Evolutionary conservation across 305 asterid species (phyloP).

Genomic region (Salvia sclarea): DNA sequence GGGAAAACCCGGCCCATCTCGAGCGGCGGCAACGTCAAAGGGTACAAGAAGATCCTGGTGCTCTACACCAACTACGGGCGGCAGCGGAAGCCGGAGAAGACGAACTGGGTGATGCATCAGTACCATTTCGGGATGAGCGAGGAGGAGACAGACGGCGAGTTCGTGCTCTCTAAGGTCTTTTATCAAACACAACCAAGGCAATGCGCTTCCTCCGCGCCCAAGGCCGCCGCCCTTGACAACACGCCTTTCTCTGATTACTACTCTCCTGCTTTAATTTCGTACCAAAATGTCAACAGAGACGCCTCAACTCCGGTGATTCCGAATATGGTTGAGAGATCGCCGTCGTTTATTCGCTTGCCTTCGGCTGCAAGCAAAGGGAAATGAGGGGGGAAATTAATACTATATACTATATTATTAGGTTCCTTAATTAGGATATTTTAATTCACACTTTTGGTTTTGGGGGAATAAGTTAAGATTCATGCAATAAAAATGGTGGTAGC

Average conservation of each 20-base stretch:
- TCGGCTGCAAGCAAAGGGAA: slow-evolving; percentile 69
- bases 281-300: slow-evolving; percentile 42
- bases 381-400: slow-evolving; percentile 31
- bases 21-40: slow-evolving; percentile 41
- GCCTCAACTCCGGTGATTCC: slow-evolving; percentile 50
- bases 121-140: slow-evolving; percentile 67
- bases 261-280: slow-evolving; percentile 38
- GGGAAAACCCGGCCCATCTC: slow-evolving; percentile 81
- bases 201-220: slow-evolving; percentile 43
- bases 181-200: slow-evolving; percentile 89
- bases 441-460: slow-evolving; percentile 26
- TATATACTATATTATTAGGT: neutral
- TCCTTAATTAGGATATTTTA: neutral
- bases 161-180: slow-evolving; percentile 78
- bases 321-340: slow-evolving; percentile 54
- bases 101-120: slow-evolving; percentile 80
- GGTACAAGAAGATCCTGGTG: slow-evolving; percentile 68
- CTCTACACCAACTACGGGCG: slow-evolving; percentile 75
- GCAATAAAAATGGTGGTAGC: slow-evolving; percentile 18
- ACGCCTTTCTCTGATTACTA: slow-evolving; percentile 49
- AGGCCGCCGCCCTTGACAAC: slow-evolving; percentile 36
- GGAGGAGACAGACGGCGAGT: slow-evolving; percentile 68
- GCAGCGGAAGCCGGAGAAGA: slow-evolving; percentile 65
- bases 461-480: slow-evolving; percentile 28
- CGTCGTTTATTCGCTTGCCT: slow-evolving; percentile 66